Evolutionary conservation across 768 basidiomycete species (phyloP).

Genomic region (Suillus sp.): DNA sequence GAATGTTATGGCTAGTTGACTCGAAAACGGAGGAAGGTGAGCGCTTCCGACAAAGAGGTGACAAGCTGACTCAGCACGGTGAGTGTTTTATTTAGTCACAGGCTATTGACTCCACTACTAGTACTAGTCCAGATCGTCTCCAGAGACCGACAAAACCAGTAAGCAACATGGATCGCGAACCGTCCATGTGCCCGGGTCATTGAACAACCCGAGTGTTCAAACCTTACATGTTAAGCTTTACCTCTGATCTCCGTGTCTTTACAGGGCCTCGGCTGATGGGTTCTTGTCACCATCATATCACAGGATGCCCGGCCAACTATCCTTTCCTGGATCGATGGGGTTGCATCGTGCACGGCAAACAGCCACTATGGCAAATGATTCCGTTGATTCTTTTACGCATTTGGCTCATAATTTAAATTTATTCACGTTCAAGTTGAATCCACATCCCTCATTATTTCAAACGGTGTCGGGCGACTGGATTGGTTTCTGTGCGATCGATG

Average conservation of each 20-base stretch:
- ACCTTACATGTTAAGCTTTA: slow-evolving; percentile 4
- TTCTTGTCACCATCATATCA: not conserved
- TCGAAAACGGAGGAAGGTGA: slow-evolving; percentile 22
- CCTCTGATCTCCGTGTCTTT: not conserved
- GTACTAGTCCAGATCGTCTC: not conserved
- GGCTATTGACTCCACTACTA: not conserved
- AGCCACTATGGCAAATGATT: not conserved
- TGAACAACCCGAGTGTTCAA: not conserved
- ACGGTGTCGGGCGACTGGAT: not conserved
- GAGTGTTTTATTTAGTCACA: not conserved
- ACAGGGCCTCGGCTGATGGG: not conserved
- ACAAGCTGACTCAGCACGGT: slow-evolving; percentile 5
- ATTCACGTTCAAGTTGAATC: not conserved
- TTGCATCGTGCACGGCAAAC: not conserved
- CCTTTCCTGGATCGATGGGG: not conserved
- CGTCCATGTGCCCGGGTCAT: not conserved
- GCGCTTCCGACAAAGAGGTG: slow-evolving; percentile 13
- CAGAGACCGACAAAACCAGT: not conserved
- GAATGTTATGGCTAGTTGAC: slow-evolving; percentile 14
- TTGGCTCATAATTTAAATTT: not conserved
- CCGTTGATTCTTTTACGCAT: not conserved
- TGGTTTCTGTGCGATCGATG: not conserved
- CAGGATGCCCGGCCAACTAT: not conserved
- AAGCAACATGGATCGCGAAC: not conserved
- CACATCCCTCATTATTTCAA: not conserved